A percentile compares a stretch with the other conserved stretches of the same genome.
Conservation (phyloP, 2,329 filamentous ascomycete genomes). For the Ophiostoma angusticollis region DNA sequence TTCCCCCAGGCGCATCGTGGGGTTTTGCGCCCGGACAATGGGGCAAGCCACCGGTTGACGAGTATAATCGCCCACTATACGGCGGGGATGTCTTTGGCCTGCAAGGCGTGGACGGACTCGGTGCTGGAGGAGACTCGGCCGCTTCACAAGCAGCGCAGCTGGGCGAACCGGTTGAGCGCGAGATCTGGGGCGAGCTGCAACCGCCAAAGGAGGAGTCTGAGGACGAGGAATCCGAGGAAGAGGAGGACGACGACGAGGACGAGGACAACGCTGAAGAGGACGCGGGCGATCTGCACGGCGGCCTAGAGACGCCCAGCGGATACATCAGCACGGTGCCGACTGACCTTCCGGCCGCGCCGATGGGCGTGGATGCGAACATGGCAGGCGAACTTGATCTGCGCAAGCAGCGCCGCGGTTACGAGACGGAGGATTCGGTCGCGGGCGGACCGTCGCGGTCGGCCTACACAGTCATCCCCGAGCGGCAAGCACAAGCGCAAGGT, state of each 20-base stretch:
- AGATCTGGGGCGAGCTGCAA: slow-evolving; percentile 85
- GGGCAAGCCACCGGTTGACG: slow-evolving; percentile 90
- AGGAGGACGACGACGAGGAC: slow-evolving; percentile 50
- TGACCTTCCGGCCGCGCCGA: slow-evolving; percentile 56
- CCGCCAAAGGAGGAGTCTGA: slow-evolving; percentile 62
- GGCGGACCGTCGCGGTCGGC: slow-evolving; percentile 53
- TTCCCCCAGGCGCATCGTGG: slow-evolving; percentile 80
- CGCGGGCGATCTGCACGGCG: slow-evolving; percentile 43
- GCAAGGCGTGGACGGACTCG: slow-evolving; percentile 25
- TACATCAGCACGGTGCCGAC: slow-evolving; percentile 69
- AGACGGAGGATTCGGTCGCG: slow-evolving; percentile 66
- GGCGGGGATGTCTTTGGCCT: slow-evolving; percentile 93
- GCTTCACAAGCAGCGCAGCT: slow-evolving; percentile 25
- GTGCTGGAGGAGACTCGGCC: slow-evolving; percentile 19
- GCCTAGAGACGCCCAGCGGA: slow-evolving; percentile 69
- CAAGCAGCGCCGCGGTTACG: slow-evolving; percentile 71
- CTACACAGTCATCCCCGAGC: slow-evolving; percentile 83
- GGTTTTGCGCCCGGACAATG: slow-evolving; percentile 92
- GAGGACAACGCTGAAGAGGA: slow-evolving; percentile 58
- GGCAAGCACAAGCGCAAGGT: slow-evolving; percentile 70
- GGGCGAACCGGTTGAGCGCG: slow-evolving; percentile 74
- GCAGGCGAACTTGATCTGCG: slow-evolving; percentile 82
- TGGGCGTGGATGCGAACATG: slow-evolving; percentile 58
- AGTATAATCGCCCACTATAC: slow-evolving; percentile 80
- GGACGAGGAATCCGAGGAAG: slow-evolving; percentile 47